Conservation (phyloP, 164 flowering plant species). For the Nymphaea thermarum region DNA sequence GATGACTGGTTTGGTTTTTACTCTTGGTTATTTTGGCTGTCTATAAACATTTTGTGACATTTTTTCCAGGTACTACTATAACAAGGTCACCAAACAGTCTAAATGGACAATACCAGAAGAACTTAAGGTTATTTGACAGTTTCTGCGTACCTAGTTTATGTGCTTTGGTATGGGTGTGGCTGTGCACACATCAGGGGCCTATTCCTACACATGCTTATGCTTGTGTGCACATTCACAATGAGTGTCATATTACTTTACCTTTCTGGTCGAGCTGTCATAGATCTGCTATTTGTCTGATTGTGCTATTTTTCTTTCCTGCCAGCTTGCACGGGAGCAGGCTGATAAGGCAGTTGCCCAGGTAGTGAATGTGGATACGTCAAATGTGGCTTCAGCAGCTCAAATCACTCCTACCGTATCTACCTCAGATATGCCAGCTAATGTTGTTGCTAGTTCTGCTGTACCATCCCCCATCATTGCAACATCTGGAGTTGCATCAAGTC, state of each 20-base stretch:
- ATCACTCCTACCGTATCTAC: slow-evolving; percentile 17
- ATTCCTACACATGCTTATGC: neutral
- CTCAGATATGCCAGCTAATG: slow-evolving; percentile 15
- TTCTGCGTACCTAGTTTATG: neutral
- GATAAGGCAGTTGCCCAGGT: slow-evolving; percentile 34
- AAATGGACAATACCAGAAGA: slow-evolving; percentile 94
- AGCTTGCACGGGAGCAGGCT: slow-evolving; percentile 94
- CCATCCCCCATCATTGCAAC: slow-evolving; percentile 10
- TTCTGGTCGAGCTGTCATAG: neutral
- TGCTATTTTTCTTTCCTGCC: slow-evolving; percentile 4
- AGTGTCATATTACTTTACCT: neutral
- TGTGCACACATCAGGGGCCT: neutral
- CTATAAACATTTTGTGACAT: neutral
- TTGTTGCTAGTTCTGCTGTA: slow-evolving; percentile 12
- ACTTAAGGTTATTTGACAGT: slow-evolving; percentile 42
- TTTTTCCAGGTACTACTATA: slow-evolving; percentile 71
- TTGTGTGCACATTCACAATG: neutral
- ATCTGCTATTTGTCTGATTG: neutral
- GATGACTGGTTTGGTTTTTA: neutral
- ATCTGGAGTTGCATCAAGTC: slow-evolving; percentile 38
- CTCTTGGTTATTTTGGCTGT: neutral
- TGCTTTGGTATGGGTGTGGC: neutral
- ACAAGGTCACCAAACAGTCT: slow-evolving; percentile 79
- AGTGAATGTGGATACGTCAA: slow-evolving; percentile 20
- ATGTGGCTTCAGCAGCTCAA: slow-evolving; percentile 10